Evolutionary conservation across 2,329 filamentous ascomycete species (phyloP).

Genomic region (Dothistroma septosporum): DNA sequence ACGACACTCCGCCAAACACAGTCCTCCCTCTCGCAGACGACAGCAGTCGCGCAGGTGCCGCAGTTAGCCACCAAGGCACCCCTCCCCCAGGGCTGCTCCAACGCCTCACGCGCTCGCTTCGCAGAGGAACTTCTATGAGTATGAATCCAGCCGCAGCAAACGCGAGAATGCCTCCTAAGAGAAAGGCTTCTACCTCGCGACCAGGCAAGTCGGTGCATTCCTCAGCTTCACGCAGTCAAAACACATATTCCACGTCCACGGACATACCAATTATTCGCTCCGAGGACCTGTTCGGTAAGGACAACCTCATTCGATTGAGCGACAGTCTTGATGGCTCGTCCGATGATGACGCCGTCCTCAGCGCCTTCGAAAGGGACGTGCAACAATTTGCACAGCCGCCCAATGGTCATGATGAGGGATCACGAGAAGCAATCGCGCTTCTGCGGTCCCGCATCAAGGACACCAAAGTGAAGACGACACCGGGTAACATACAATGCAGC

Average conservation of each 20-base stretch:
- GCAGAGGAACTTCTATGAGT: neutral
- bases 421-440: conserved; percentile 10
- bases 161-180: conserved; percentile 26
- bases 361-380: neutral
- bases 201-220: conserved; percentile 12
- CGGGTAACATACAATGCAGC: conserved; percentile 10
- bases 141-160: conserved; percentile 23
- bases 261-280: conserved; percentile 18
- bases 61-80: neutral
- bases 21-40: neutral
- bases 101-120: neutral
- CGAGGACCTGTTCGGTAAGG: conserved; percentile 20
- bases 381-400: neutral
- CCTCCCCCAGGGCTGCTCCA: neutral
- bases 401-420: conserved; percentile 3
- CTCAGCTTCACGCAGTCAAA: conserved; percentile 9
- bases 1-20: neutral
- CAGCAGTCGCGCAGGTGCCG: neutral
- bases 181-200: conserved; percentile 26
- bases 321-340: neutral
- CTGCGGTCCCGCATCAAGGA: conserved; percentile 6
- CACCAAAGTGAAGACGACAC: conserved; percentile 2
- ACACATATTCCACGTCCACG: neutral
- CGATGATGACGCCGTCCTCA: neutral
- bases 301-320: neutral